phyloP scores from a whole-genome alignment of 2,329 filamentous ascomycete species.

The Emergomyces pasteurianus region DNA sequence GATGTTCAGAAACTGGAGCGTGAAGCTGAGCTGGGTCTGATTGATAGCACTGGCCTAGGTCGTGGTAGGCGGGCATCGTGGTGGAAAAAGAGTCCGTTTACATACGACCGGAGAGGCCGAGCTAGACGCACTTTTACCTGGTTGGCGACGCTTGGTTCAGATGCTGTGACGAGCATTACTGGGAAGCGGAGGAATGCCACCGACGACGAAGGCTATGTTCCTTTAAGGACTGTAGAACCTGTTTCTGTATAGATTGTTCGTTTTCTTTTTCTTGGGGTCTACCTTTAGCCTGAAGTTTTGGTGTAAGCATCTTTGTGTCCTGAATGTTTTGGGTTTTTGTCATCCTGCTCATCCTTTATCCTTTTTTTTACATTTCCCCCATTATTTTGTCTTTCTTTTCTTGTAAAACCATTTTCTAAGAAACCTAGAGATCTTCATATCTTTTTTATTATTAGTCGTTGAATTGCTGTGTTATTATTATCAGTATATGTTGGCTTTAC shows the following conservation, averaged over 20 bases:
- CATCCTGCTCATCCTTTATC: background rate
- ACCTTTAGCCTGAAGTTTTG: background rate
- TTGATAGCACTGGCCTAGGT: constrained; percentile 10
- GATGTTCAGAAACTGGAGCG: constrained; percentile 54
- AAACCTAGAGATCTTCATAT: background rate
- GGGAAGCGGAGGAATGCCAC: constrained; percentile 13
- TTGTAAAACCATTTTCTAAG: background rate
- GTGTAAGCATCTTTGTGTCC: background rate
- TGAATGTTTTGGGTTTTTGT: background rate
- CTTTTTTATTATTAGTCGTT: background rate
- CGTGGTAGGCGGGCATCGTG: constrained; percentile 16
- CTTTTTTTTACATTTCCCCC: background rate
- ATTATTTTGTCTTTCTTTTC: background rate
- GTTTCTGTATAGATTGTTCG: constrained; percentile 12
- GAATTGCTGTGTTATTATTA: background rate
- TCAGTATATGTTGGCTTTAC: background rate
- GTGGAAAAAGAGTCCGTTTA: constrained; percentile 20
- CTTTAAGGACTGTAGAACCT: constrained; percentile 34
- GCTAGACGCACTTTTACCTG: constrained; percentile 8
- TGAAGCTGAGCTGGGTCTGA: constrained; percentile 31
- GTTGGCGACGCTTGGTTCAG: constrained; percentile 11
- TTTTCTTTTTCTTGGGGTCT: background rate
- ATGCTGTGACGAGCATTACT: constrained; percentile 20
- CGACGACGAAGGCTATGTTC: constrained; percentile 33
- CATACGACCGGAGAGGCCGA: background rate